Percentiles rank a stretch among this genome's conserved stretches.
Evolutionary conservation across 306 rosid genomes (phyloP).

Genomic region (Parietaria judaica): DNA sequence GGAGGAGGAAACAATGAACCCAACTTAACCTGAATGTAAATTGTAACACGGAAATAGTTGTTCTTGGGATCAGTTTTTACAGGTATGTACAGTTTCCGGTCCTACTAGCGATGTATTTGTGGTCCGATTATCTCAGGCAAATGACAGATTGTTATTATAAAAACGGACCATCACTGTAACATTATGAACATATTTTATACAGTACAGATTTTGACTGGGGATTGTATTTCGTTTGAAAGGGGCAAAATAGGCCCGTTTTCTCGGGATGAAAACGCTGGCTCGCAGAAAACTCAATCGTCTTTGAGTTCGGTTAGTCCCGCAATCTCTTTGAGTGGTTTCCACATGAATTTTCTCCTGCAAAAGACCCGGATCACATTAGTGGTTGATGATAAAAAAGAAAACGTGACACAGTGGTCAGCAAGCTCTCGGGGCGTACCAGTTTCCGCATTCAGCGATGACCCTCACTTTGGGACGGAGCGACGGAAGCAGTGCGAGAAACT

Average conservation of each 20-base stretch:
- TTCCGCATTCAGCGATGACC: conserved; percentile 94
- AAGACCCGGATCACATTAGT: neutral
- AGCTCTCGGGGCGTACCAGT: conserved; percentile 42
- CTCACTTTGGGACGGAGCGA: conserved; percentile 79
- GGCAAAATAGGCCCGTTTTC: no score
- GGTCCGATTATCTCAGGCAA: no score
- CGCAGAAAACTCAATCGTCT: conserved; percentile 4
- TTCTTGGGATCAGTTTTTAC: neutral
- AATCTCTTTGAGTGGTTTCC: conserved; percentile 86
- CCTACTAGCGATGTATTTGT: neutral
- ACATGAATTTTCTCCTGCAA: conserved; percentile 73
- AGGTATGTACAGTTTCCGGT: neutral
- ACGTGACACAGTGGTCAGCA: neutral
- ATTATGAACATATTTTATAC: no score
- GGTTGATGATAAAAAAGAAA: no score
- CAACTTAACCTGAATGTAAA: conserved; percentile 11
- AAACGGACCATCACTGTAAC: no score
- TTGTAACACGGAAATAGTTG: conserved; percentile 11
- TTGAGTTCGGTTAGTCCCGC: conserved; percentile 42
- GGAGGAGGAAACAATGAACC: conserved; percentile 56
- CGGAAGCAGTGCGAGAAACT: conserved; percentile 82
- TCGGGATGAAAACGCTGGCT: no score
- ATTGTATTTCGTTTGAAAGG: no score
- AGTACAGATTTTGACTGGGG: no score
- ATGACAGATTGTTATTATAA: no score